Evolutionary conservation across 768 basidiomycete genomes (phyloP), one percentile per base, ranked within the genome.

Genomic region (Pluteus cervinus): DNA sequence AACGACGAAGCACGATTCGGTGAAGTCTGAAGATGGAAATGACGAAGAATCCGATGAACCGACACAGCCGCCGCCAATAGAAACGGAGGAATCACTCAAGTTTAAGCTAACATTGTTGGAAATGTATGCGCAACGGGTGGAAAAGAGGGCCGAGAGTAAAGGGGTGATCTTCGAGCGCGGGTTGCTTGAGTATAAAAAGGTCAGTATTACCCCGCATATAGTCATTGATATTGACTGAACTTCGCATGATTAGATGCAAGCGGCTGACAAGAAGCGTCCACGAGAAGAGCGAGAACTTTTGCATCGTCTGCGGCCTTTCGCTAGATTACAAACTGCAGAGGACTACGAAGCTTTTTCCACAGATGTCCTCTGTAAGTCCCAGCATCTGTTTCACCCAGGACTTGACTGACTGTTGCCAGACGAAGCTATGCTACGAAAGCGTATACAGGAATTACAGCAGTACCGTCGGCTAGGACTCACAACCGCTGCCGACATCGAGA

Each of bases 131-230:
- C 87, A 91, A 41, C 80, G 88, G 34, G 72, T 97, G 7, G 85
- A 88, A 43, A 89, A 85, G 60, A 75, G 94, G 28, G 62, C 79
- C 37, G 86, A 92, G 53, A 76, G 73, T 20, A 99, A 97, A 60
- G 79, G 79, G 3, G 58, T 99, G 45, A 87, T 99, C 57, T 96
- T 90, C 50, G 87, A 97, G 50, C 69, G 94, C 28, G 90, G 90
- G 1, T 62, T 99, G 36, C 66, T 94, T 32, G 90, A 96, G 48
- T 90, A 94, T 56, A 97, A 93, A 61, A 91, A 92, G 80, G 93
- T 91, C 42, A 23, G 31, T 15, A 14, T 15, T 21, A 28, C 35
- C 34, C 33, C 23, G 10, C 23, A 35, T 35, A 5, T n/a, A 30
- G 40, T 20, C 37, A 18, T 38, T 46, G 38, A 44, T 48, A 24